A percentile compares a stretch with the other conserved stretches of the same genome.
Evolutionary conservation across 768 basidiomycete genomes (phyloP).

Genomic region (Mycena metata): DNA sequence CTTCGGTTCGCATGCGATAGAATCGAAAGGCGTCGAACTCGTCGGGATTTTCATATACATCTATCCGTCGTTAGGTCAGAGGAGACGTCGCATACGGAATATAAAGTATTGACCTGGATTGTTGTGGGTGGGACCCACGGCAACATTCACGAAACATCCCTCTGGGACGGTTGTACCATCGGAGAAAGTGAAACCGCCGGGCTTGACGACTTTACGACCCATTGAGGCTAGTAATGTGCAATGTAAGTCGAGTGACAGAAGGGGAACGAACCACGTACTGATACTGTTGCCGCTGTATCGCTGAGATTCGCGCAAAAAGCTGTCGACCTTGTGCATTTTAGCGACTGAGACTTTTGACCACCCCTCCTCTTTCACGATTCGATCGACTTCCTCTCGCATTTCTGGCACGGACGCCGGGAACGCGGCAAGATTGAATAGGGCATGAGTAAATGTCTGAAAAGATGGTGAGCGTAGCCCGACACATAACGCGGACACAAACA

Average conservation of each 20-base stretch:
- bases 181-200: constrained; percentile 42
- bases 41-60: constrained; percentile 27
- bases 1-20: constrained; percentile 16
- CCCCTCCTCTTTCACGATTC: constrained; percentile 42
- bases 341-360: constrained; percentile 44
- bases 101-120: constrained; percentile 18
- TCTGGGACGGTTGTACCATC: constrained; percentile 43
- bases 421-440: constrained; percentile 44
- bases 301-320: constrained; percentile 50
- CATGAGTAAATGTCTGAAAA: constrained; percentile 43
- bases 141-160: constrained; percentile 43
- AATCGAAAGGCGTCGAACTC: constrained; percentile 33
- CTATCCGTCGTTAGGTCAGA: constrained; percentile 34
- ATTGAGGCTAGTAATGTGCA: constrained; percentile 28
- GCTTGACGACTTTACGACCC: constrained; percentile 37
- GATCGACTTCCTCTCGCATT: constrained; percentile 52
- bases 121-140: constrained; percentile 34
- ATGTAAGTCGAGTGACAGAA: constrained; percentile 14
- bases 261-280: constrained; percentile 37
- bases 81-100: background rate
- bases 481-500: background rate
- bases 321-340: constrained; percentile 52
- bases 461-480: constrained; percentile 37
- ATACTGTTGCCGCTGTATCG: constrained; percentile 43
- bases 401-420: constrained; percentile 40